These are phyloP conservation scores for Trifolium repens DNA, from an alignment of 306 rosid species.

Conservation along the genomic window DNA sequence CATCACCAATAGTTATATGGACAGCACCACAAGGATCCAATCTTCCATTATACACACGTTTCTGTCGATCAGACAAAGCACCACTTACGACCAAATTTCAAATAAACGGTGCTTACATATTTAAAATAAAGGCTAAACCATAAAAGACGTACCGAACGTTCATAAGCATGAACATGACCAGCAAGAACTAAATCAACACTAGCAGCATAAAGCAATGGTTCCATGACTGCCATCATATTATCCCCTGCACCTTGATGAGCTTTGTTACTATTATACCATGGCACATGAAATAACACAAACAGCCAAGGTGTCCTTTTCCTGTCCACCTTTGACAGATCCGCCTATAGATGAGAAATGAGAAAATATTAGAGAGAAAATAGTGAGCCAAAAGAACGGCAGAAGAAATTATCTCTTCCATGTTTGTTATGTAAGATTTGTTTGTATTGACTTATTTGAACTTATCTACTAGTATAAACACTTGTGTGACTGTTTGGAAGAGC, in stretches of 20 bases:
- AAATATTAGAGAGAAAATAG: neutral
- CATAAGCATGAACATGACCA: constrained; percentile 98
- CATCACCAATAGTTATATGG: constrained; percentile 96
- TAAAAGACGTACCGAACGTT: constrained; percentile 70
- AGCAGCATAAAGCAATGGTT: constrained; percentile 85
- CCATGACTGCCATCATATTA: constrained; percentile 80
- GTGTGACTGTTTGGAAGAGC: neutral
- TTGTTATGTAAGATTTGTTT: neutral
- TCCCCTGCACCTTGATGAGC: constrained; percentile 92
- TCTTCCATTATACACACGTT: constrained; percentile 73
- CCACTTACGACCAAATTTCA: constrained; percentile 13
- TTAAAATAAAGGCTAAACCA: constrained; percentile 9
- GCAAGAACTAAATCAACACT: constrained; percentile 72
- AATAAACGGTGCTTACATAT: neutral
- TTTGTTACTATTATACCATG: constrained; percentile 95
- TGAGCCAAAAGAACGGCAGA: constrained; percentile 5
- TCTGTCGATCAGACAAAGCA: constrained; percentile 51
- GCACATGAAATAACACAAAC: constrained; percentile 79
- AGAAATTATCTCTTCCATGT: neutral
- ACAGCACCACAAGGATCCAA: constrained; percentile 81
- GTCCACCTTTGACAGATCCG: constrained; percentile 79
- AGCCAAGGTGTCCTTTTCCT: constrained; percentile 90
- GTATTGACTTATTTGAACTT: neutral
- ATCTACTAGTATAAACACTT: neutral
- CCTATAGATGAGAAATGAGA: constrained; percentile 49